Percentiles rank a stretch among this genome's conserved stretches.
These are phyloP conservation scores for Ceratocystis eucalypticola DNA, from an alignment of 2,329 filamentous ascomycete genomes.

Conservation along the genomic window DNA sequence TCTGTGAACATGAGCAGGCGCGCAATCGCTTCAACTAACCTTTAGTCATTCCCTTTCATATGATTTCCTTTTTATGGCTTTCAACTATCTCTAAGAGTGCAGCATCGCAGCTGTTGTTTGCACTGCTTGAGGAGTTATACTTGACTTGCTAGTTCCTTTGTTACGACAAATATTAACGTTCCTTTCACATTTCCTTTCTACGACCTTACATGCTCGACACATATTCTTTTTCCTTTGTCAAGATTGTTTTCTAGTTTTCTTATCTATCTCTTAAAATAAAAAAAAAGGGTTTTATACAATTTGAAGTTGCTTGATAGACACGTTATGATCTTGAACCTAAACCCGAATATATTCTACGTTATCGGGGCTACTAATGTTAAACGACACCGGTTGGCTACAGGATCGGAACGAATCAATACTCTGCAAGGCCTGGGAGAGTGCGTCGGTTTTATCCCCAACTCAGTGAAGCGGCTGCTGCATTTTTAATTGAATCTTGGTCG, in stretches of 20 bases:
- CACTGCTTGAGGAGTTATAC: constrained; percentile 10
- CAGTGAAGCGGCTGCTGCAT: too few species aligned
- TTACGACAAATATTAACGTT: constrained; percentile 13
- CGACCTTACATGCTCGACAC: constrained; percentile 2
- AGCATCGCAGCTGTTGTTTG: background rate
- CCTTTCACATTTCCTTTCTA: constrained; percentile 16
- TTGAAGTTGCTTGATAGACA: background rate
- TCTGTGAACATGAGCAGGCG: constrained; percentile 35
- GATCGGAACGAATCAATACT: too few species aligned
- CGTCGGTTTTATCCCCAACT: too few species aligned
- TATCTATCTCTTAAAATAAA: background rate
- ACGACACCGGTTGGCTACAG: too few species aligned
- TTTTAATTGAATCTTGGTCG: too few species aligned
- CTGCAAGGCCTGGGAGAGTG: too few species aligned
- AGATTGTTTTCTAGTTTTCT: background rate
- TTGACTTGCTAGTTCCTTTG: constrained; percentile 17
- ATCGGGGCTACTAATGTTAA: too few species aligned
- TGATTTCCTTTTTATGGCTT: constrained; percentile 8
- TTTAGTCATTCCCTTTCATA: constrained; percentile 11
- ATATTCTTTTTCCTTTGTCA: constrained; percentile 8
- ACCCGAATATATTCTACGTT: too few species aligned
- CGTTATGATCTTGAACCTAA: background rate
- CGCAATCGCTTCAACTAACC: constrained; percentile 5
- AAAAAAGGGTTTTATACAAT: background rate
- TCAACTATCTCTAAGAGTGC: background rate